These are phyloP conservation scores for Letharia columbiana DNA, from an alignment of 495 filamentous ascomycete species.

Conservation along the genomic window DNA sequence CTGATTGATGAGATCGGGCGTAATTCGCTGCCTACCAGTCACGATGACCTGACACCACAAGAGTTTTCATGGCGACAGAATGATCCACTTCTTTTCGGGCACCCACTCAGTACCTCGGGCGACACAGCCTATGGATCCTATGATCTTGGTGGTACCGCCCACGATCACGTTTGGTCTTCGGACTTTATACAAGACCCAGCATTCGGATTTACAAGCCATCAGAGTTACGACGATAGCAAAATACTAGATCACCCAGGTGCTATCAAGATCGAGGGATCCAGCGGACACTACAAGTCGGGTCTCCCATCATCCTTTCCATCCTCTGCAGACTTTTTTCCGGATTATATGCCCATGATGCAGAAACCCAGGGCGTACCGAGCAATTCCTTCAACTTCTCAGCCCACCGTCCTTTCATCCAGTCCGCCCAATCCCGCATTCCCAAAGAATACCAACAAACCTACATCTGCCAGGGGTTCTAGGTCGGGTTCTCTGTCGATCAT, in stretches of 20 bases:
- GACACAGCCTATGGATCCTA: neutral
- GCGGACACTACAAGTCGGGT: neutral
- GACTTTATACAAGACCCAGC: neutral
- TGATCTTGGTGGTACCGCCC: neutral
- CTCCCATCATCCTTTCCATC: conserved; percentile 10
- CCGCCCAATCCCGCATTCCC: neutral
- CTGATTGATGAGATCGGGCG: neutral
- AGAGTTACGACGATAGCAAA: neutral
- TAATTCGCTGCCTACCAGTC: neutral
- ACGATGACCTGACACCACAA: neutral
- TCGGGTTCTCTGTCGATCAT: conserved; percentile 4
- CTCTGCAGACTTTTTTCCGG: conserved; percentile 3
- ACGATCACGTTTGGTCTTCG: neutral
- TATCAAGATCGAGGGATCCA: conserved; percentile 1
- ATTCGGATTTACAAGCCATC: neutral
- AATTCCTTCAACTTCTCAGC: neutral
- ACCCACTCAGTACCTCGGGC: neutral
- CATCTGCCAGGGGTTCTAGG: conserved; percentile 6
- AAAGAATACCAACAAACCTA: neutral
- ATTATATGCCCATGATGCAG: neutral
- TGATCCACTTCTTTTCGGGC: neutral
- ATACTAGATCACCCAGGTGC: conserved; percentile 10
- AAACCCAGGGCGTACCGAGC: neutral
- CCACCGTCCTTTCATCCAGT: neutral
- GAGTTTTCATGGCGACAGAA: conserved; percentile 6